Evolutionary conservation across 257 asterid species (phyloP), one percentile per base, ranked within the genome.

Genomic region (Paulownia fortunei): DNA sequence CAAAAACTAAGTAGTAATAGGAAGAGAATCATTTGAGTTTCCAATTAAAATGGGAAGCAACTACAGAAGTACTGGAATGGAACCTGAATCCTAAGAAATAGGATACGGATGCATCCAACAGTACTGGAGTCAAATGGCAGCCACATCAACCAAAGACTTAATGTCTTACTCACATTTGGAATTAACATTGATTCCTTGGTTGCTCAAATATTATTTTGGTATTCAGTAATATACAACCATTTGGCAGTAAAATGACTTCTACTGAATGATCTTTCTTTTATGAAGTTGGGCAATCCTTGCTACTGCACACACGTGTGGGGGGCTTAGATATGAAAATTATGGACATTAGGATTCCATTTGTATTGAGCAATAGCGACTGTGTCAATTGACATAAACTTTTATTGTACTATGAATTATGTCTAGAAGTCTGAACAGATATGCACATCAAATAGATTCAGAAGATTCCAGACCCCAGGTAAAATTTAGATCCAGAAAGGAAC

Each of bases 11-110:
- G 26, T 2, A 62, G 6, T 15, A 63, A 54, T 70, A 66, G 37
- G 39, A 55, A 12, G 37, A 59, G 27, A 67, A 37, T 60, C 72
- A 58, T 76, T 51, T 18, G 21, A 44, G 30, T 16, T 10, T 8
- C 65, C 58, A 6, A 58, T 55, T 39, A 76, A 56, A 15, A 59
- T 26, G 11, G 16, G 67, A 68, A 37, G 44, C 41, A 21, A 44
- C n/a, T 23, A 36, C 0, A 39, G 66, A 49, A 41, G 61, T 72
- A 59, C 32, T 27, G 27, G 47, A 67, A 30, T 15, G 61, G 41
- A 62, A 68, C 65, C 64, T 56, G 7, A 51, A 68, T 61, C 69
- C 67, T 55, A 69, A 18, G 72, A 68, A 73, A 51, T 27, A 62
- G 32, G 32, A 54, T 68, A 73, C 24, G 77, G 60, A 69, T 72